Conservation (phyloP, 2,329 filamentous ascomycete genomes). For the Lachnellula cervina region DNA sequence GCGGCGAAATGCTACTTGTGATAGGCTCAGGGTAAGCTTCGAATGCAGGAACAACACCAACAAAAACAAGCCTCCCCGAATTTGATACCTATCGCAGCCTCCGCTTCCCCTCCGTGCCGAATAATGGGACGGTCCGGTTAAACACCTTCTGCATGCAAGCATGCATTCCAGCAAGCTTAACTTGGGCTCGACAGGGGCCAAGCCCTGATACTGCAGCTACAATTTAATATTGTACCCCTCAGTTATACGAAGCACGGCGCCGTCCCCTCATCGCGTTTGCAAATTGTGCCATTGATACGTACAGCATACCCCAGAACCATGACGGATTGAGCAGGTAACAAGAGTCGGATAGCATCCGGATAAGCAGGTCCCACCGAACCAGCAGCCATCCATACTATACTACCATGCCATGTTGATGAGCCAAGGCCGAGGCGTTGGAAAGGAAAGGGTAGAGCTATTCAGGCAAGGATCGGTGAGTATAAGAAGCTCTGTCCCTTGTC, state of each 20-base stretch:
- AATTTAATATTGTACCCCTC: neutral
- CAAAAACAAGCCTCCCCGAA: neutral
- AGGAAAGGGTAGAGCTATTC: neutral
- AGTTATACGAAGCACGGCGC: neutral
- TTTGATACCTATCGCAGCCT: neutral
- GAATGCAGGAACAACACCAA: too few species aligned
- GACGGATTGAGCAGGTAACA: slow-evolving; percentile 1
- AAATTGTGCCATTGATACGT: neutral
- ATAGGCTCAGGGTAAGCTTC: too few species aligned
- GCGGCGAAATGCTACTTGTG: too few species aligned
- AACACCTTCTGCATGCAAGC: neutral
- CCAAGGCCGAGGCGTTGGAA: neutral
- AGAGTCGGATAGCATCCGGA: neutral
- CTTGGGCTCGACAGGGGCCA: neutral
- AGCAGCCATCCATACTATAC: neutral
- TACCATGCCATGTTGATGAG: neutral
- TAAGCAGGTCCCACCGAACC: neutral
- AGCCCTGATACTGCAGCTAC: neutral
- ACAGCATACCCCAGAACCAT: neutral
- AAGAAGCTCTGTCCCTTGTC: slow-evolving; percentile 1
- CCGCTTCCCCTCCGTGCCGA: too few species aligned
- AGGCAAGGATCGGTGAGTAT: neutral
- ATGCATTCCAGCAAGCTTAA: neutral
- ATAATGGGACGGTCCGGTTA: neutral
- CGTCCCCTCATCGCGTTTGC: neutral